These are phyloP conservation scores for Phyllosticta citrichinensis DNA, from an alignment of 2,329 filamentous ascomycete species.

Conservation along the genomic window DNA sequence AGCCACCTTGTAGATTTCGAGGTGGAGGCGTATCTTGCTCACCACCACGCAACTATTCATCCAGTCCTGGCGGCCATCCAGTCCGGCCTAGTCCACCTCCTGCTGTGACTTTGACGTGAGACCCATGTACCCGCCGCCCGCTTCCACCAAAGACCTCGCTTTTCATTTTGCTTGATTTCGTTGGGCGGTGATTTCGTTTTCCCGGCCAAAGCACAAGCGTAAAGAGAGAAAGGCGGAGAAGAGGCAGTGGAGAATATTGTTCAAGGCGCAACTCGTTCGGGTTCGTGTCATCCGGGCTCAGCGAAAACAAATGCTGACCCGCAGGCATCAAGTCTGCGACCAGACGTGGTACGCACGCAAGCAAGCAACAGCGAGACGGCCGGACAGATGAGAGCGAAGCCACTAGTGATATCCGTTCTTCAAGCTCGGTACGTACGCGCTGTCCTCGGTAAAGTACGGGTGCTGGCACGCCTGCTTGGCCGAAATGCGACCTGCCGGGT, in stretches of 20 bases:
- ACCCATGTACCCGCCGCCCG: no score
- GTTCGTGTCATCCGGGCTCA: not conserved
- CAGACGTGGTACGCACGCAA: not conserved
- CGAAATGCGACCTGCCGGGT: constrained; percentile 76
- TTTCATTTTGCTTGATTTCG: no score
- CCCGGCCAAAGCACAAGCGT: not conserved
- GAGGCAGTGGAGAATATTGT: not conserved
- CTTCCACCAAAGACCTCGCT: no score
- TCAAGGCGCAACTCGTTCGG: not conserved
- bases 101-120: no score
- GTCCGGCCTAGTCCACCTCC: no score
- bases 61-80: no score
- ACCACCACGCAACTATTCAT: no score
- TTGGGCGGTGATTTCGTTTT: no score
- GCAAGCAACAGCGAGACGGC: not conserved
- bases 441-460: constrained; percentile 61
- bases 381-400: not conserved
- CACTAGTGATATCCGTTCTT: constrained; percentile 10
- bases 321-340: not conserved
- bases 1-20: no score
- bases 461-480: constrained; percentile 81
- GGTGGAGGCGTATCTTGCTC: no score
- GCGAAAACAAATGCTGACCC: not conserved
- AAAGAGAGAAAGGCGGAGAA: not conserved
- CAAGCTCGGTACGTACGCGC: constrained; percentile 25